Base-by-base conservation (phyloP, 202 grass and related monocot genomes). In the Eragrostis tef region DNA sequence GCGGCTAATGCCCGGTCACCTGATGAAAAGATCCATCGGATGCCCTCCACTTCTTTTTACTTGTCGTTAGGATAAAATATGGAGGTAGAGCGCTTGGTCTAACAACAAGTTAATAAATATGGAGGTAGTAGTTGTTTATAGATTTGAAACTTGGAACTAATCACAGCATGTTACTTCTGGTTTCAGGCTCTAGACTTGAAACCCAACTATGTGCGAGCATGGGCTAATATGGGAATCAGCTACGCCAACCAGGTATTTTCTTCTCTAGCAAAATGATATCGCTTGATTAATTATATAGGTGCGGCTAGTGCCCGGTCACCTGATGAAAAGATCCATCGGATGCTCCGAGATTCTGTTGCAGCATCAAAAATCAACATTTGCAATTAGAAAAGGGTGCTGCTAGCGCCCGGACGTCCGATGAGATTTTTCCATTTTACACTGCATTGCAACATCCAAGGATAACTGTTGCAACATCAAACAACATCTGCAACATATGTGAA, bases 141-240 rank as follows among this genome's bases (percentile, higher is more conserved):
- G 21, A 64, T 58, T 86, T 47, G 21, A 83, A 67, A 46, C 10
- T 25, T 90, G 43, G 42, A 84, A 71, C 46, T 79, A 67, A 65
- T 71, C 21, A 53, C 43, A 51, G 21, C 84, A 48, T 78, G 73
- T 67, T 78, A n/a, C 39, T 84, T 51, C 17, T 79, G 50, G 66
- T 89, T 88, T 62, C 78, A 98, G 95, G 95, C 95, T 73, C 82
- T 98, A 29, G 95, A 98, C 77, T 93, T 98, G 85, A 98, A 98
- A 85, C 95, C 95, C 27, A 98, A 98, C 79, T 98, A 98, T 72
- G 95, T 98, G 7, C 92, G 95, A 79, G 95, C 95, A 70, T 98
- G 95, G 95, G 95, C 95, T 63, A 98, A 98, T 83, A 98, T 98
- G 95, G 95, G 95, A 79, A 98, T 98, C 50, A 94, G 95, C 82